These are phyloP conservation scores for Tetraselmis chui DNA, from an alignment of 139 green algal genomes.

Conservation along the genomic window DNA sequence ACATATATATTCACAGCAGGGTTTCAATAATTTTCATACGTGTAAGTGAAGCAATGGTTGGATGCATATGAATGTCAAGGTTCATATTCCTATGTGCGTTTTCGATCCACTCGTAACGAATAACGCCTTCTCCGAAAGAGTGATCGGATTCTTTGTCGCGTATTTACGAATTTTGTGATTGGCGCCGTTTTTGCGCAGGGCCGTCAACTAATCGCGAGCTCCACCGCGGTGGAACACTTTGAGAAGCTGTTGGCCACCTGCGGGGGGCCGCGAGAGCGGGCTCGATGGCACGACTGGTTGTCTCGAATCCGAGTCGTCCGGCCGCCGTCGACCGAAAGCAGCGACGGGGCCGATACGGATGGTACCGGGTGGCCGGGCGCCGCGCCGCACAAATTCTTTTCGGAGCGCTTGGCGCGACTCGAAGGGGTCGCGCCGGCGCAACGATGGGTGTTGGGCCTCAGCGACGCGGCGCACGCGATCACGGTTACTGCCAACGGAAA, in stretches of 20 bases:
- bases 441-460: conserved; percentile 38
- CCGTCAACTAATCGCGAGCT: conserved; percentile 21
- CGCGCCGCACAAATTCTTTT: neutral
- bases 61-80: no score
- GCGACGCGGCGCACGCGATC: conserved; percentile 23
- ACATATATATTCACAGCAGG: no score
- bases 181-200: neutral
- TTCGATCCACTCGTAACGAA: no score
- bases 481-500: conserved; percentile 48
- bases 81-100: no score
- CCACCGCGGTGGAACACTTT: conserved; percentile 34
- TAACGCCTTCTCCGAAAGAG: no score
- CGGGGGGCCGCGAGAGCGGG: conserved; percentile 23
- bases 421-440: conserved; percentile 17
- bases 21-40: no score
- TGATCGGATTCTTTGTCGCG: no score
- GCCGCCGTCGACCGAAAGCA: conserved; percentile 11
- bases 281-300: conserved; percentile 25
- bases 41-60: no score
- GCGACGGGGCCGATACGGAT: neutral
- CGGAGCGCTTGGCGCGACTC: neutral
- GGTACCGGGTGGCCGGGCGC: neutral
- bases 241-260: conserved; percentile 32
- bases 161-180: no score
- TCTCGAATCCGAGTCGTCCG: neutral